Evolutionary conservation across 2,329 filamentous ascomycete genomes (phyloP).

Genomic region (Aspergillus proliferans): DNA sequence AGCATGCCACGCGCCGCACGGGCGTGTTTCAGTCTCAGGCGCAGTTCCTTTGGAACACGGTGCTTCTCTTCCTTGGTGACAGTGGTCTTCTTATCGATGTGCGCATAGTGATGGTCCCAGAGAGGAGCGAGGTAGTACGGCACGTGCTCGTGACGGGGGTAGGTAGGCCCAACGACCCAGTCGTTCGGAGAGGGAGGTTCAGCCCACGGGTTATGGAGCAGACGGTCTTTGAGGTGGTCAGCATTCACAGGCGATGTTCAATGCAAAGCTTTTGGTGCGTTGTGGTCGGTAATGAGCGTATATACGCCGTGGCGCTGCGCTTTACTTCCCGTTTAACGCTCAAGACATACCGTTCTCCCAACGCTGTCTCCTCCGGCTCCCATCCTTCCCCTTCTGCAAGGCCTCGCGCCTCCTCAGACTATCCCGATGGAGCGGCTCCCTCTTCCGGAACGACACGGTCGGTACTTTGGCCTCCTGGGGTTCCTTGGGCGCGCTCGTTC

Average conservation of each 20-base stretch:
- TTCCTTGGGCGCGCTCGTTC: not conserved
- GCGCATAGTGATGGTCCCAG: slow-evolving; percentile 62
- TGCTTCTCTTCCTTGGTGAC: slow-evolving; percentile 36
- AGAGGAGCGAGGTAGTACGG: slow-evolving; percentile 85
- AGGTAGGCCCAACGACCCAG: slow-evolving; percentile 75
- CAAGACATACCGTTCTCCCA: slow-evolving; percentile 81
- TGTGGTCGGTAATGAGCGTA: not conserved
- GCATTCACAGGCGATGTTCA: slow-evolving; percentile 1
- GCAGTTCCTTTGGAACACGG: slow-evolving; percentile 70
- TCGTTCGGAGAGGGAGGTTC: slow-evolving; percentile 76
- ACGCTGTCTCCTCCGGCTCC: slow-evolving; percentile 73
- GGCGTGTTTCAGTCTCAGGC: slow-evolving; percentile 70
- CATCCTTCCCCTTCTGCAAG: slow-evolving; percentile 82
- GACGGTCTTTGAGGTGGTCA: slow-evolving; percentile 57
- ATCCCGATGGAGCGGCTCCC: slow-evolving; percentile 53
- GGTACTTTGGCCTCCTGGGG: slow-evolving; percentile 9
- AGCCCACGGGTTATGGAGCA: slow-evolving; percentile 78
- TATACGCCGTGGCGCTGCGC: not conserved
- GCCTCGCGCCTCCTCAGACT: slow-evolving; percentile 64
- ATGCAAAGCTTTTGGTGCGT: not conserved
- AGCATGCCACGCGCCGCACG: slow-evolving; percentile 74
- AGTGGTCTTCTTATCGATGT: slow-evolving; percentile 32
- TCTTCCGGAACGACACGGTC: slow-evolving; percentile 44
- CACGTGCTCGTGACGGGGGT: slow-evolving; percentile 64
- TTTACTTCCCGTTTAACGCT: not conserved